A percentile compares a stretch with the other conserved stretches of the same genome.
Evolutionary conservation across 2,329 filamentous ascomycete species (phyloP).

Genomic region (Venturia carpophila): DNA sequence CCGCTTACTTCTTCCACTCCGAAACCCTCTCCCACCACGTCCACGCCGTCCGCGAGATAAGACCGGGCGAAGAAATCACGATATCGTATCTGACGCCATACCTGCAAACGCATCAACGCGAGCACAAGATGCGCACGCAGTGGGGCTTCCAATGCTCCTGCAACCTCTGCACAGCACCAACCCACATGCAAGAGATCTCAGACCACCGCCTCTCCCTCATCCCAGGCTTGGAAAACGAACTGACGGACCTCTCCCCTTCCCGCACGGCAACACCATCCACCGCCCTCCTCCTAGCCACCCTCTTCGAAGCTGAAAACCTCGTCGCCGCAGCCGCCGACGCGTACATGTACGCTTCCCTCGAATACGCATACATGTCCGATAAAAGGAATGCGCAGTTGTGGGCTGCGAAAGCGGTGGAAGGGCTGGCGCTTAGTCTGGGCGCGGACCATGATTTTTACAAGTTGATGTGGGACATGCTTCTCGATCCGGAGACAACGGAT

Average conservation of each 20-base stretch:
- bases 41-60: slow-evolving; percentile 32
- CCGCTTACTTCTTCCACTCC: slow-evolving; percentile 33
- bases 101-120: slow-evolving; percentile 28
- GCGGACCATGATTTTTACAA: slow-evolving; percentile 7
- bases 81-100: slow-evolving; percentile 27
- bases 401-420: slow-evolving; percentile 22
- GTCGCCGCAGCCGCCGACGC: slow-evolving; percentile 29
- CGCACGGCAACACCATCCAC: slow-evolving; percentile 24
- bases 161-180: slow-evolving; percentile 28
- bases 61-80: slow-evolving; percentile 36
- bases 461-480: slow-evolving; percentile 7
- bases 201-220: slow-evolving; percentile 32
- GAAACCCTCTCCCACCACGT: slow-evolving; percentile 32
- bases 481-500: background rate
- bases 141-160: slow-evolving; percentile 38
- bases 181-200: slow-evolving; percentile 27
- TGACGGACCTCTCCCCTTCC: slow-evolving; percentile 30
- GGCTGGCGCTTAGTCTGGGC: slow-evolving; percentile 11
- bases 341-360: slow-evolving; percentile 33
- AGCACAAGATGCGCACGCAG: slow-evolving; percentile 26
- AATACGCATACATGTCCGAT: slow-evolving; percentile 34
- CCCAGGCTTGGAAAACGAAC: slow-evolving; percentile 26
- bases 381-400: slow-evolving; percentile 28
- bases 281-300: slow-evolving; percentile 32
- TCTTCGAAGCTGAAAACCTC: slow-evolving; percentile 33